Evolutionary conservation across 305 asterid species (phyloP).

Genomic region (Solanum hybrid): DNA sequence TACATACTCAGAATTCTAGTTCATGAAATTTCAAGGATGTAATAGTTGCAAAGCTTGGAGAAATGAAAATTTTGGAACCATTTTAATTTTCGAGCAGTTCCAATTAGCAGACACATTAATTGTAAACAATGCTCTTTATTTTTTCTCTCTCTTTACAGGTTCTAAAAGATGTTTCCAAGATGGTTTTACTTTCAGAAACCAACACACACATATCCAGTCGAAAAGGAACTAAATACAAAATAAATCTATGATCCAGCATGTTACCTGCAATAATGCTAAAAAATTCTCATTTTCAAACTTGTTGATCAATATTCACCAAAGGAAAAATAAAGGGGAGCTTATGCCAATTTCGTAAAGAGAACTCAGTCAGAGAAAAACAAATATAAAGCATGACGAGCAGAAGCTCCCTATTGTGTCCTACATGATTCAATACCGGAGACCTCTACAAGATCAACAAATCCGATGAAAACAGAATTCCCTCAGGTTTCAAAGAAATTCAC

Average conservation of each 20-base stretch:
- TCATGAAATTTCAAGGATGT: neutral
- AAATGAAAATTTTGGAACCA: neutral
- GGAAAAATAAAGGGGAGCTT: neutral
- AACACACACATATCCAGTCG: neutral
- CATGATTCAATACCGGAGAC: neutral
- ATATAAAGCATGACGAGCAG: neutral
- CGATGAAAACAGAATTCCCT: neutral
- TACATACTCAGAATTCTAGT: neutral
- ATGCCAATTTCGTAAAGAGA: neutral
- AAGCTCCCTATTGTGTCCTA: neutral
- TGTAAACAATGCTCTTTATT: neutral
- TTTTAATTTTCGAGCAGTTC: neutral
- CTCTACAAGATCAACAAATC: neutral
- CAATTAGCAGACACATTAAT: neutral
- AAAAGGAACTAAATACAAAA: neutral
- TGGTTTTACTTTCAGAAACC: neutral
- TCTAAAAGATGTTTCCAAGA: neutral
- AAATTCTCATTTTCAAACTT: neutral
- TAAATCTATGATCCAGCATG: neutral
- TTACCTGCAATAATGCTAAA: too few relatives aligned
- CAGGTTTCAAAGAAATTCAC: neutral
- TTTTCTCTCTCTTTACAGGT: neutral
- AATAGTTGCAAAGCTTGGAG: neutral
- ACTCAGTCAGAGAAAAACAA: neutral
- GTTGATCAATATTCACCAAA: neutral